Evolutionary conservation across 2,329 filamentous ascomycete genomes (phyloP).

Genomic region (Fusarium odoratissimum): DNA sequence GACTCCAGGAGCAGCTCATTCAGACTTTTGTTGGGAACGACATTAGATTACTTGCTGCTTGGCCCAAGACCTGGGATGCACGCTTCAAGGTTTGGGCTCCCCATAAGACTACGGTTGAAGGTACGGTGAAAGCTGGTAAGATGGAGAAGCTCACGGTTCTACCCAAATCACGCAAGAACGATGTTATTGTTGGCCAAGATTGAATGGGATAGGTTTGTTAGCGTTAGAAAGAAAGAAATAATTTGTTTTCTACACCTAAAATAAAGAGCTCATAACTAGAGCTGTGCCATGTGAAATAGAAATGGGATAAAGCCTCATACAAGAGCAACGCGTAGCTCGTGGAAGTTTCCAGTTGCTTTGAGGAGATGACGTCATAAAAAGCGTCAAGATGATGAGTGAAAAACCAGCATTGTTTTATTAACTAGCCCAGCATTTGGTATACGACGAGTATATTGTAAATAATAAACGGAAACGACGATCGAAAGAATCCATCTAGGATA

Average conservation of each 20-base stretch:
- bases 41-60: slow-evolving; percentile 4
- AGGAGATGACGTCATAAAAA: neutral
- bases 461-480: neutral
- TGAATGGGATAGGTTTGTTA: neutral
- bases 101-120: neutral
- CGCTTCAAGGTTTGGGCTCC: slow-evolving; percentile 10
- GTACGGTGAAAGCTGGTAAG: neutral
- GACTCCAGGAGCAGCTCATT: slow-evolving; percentile 13
- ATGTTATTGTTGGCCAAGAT: slow-evolving; percentile 3
- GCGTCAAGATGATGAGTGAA: neutral
- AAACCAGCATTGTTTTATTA: neutral
- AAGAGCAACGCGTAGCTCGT: neutral
- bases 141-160: neutral
- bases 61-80: slow-evolving; percentile 4
- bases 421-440: neutral
- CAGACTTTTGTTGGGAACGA: slow-evolving; percentile 6
- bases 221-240: neutral
- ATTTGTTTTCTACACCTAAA: too few relatives aligned
- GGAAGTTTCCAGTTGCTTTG: neutral
- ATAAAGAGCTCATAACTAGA: too few relatives aligned
- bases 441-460: neutral
- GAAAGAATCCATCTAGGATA: neutral
- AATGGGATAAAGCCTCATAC: too few relatives aligned
- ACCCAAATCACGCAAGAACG: neutral
- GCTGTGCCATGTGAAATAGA: too few relatives aligned